These are phyloP conservation scores for Ciborinia camelliae DNA, from an alignment of 2,329 filamentous ascomycete genomes.

Conservation along the genomic window DNA sequence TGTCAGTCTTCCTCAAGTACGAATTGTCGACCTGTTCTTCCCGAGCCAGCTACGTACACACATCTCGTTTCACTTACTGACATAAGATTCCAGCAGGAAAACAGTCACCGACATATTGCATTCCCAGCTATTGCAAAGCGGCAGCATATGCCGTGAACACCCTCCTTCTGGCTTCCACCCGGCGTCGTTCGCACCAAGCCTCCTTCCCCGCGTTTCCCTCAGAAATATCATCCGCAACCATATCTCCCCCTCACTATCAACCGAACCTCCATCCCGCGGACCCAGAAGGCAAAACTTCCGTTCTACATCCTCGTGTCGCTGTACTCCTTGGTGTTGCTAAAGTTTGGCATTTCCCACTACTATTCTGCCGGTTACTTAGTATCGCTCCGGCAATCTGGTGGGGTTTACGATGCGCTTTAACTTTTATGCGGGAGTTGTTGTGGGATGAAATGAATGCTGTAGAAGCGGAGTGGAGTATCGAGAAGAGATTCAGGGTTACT, in stretches of 20 bases:
- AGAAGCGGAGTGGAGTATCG: constrained; percentile 42
- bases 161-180: constrained; percentile 36
- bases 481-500: constrained; percentile 55
- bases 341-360: constrained; percentile 70
- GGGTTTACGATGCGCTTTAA: constrained; percentile 66
- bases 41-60: neutral
- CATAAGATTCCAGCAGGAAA: constrained; percentile 1
- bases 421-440: constrained; percentile 63
- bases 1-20: neutral
- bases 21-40: neutral
- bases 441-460: constrained; percentile 44
- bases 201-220: constrained; percentile 14
- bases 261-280: constrained; percentile 31
- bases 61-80: neutral
- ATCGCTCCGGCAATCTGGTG: constrained; percentile 69
- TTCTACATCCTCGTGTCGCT: constrained; percentile 73
- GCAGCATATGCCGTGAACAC: constrained; percentile 38
- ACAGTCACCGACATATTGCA: neutral
- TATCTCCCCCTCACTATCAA: constrained; percentile 19
- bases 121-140: constrained; percentile 33
- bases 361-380: constrained; percentile 69
- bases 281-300: constrained; percentile 37
- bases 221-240: constrained; percentile 12
- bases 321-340: constrained; percentile 71
- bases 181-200: constrained; percentile 22